phyloP scores from a whole-genome alignment of 2,329 filamentous ascomycete species.

The Trichoderma atroviride region DNA sequence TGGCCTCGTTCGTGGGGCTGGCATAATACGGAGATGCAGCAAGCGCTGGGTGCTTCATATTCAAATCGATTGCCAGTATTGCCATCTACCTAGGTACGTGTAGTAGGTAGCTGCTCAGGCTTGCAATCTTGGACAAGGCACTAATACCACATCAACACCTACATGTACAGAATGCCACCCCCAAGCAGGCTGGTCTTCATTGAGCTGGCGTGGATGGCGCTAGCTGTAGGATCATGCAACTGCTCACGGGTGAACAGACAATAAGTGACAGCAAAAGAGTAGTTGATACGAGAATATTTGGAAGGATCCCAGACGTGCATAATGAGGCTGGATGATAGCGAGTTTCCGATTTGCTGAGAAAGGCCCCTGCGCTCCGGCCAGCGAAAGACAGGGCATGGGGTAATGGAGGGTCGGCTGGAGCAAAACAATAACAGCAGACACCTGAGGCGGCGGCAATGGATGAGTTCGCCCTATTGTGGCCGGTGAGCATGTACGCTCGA shows the following conservation, averaged over 20 bases:
- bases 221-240: conserved; percentile 12
- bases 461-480: not conserved
- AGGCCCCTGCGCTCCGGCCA: not conserved
- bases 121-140: not conserved
- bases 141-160: not conserved
- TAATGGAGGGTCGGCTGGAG: conserved; percentile 18
- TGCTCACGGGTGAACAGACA: not conserved
- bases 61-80: not conserved
- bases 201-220: not conserved
- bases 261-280: not conserved
- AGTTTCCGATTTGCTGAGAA: not conserved
- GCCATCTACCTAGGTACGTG: not conserved
- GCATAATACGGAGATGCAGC: not conserved
- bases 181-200: not conserved
- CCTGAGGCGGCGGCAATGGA: not conserved
- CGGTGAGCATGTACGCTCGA: conserved; percentile 14
- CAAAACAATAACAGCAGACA: not conserved
- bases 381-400: conserved; percentile 7
- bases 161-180: not conserved
- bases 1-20: not conserved
- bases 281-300: conserved; percentile 1
- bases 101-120: not conserved
- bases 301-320: conserved; percentile 18
- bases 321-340: conserved; percentile 7
- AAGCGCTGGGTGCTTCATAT: not conserved